Base-by-base conservation (phyloP, 2,329 filamentous ascomycete species). In the Cyphellophora europaea region DNA sequence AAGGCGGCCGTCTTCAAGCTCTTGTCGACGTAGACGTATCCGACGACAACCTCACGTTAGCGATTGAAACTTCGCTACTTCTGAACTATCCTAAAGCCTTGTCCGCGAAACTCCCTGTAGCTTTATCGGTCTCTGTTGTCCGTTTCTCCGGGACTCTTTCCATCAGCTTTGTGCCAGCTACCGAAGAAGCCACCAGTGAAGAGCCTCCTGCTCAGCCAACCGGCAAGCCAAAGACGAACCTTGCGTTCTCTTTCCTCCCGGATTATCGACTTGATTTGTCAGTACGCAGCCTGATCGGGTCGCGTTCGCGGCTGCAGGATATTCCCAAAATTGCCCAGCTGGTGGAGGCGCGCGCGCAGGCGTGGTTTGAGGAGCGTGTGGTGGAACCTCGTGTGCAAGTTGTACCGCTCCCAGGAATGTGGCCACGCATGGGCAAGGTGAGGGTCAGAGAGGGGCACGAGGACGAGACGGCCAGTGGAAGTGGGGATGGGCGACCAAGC, bases 21-120 rank as follows among this genome's bases (percentile, higher is more conserved):
- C 70, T 88, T 40, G 93, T 98, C 84, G 91, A 98, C 58, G 88
- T 98, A 21, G 91, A 98, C 57, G 65, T 98, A 39, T 91, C 83
- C 59, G 91, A 68, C 42, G 65, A 98, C 60, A 88, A 94, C 60
- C 85, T 98, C 40, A 98, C 91, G 0, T 67, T 98, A 35, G 91
- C 87, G 1, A 71, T 98, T 16, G 91, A 98, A 65, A 98, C 91
- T 3, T 94, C 91, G 50, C 66, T 98, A 43, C 71, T 94, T 31
- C 71, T 98, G 37, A 98, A 98, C 60, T 98, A 93, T 56, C 91
- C 91, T 0, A 93, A 88, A 54, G 84, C 84, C 5, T 69, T 86
- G 35, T 84, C 87, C 5, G 91, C 91, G 1, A 81, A 95, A 5
- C 68, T 98, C 1, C 91, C 91, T 3, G 88, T 98, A 12, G 91